Conservation (phyloP, 768 basidiomycete species). For the Mycena kentingensis region DNA sequence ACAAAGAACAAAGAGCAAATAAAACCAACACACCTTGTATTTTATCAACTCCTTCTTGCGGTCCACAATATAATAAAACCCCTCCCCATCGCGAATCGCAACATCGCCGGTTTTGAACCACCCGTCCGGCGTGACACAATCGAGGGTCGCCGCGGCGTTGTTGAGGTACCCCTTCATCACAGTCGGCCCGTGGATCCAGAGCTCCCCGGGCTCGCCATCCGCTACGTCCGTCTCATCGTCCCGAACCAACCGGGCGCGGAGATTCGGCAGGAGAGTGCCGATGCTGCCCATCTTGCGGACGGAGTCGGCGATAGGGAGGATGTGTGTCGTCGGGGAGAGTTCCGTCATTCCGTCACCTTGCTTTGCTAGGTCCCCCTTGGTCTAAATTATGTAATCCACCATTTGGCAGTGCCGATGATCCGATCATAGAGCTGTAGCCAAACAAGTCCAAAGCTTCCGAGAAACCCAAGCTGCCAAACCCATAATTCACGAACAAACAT, state of each 20-base stretch:
- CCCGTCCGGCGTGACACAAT: conserved; percentile 56
- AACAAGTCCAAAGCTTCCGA: too few species aligned
- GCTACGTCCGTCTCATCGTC: conserved; percentile 43
- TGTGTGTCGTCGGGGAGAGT: conserved; percentile 55
- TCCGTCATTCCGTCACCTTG: conserved; percentile 63
- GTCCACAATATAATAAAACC: conserved; percentile 62
- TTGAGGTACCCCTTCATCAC: conserved; percentile 74
- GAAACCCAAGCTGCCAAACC: too few species aligned
- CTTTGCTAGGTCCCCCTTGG: too few species aligned
- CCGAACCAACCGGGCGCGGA: conserved; percentile 59
- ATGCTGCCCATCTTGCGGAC: conserved; percentile 49
- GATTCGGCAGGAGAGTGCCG: conserved; percentile 59
- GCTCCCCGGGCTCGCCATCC: conserved; percentile 55
- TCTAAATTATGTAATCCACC: too few species aligned
- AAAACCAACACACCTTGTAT: conserved; percentile 44
- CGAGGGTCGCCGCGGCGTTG: conserved; percentile 56
- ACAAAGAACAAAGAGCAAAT: neutral
- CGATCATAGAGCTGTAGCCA: too few species aligned
- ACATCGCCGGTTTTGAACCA: conserved; percentile 81
- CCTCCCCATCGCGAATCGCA: conserved; percentile 53
- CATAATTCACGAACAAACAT: too few species aligned
- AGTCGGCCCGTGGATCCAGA: conserved; percentile 66
- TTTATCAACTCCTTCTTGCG: conserved; percentile 61
- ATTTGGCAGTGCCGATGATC: too few species aligned
- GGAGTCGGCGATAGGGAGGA: conserved; percentile 40